Evolutionary conservation across 768 basidiomycete genomes (phyloP), one percentile per base, ranked within the genome.

Genomic region (Podaxis rugospora): DNA sequence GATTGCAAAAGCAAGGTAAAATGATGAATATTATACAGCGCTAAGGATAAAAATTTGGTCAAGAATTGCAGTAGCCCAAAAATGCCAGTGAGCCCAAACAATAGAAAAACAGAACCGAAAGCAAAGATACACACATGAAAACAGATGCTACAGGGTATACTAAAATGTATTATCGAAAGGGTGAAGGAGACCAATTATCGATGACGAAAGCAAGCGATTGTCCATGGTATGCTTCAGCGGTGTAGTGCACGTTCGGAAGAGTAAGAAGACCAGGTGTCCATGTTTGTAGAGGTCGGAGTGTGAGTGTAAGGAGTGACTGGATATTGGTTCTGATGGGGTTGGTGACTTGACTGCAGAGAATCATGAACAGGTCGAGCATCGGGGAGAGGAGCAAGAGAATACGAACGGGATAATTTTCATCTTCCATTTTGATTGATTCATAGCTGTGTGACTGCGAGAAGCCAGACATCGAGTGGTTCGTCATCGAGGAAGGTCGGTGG

Each of bases 191-290:
- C 16, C 23, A 35, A 6, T 6, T 21, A 47, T 47, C 25, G 35
- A 50, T 39, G 47, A 35, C 21, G 25, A 35, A 54, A 58, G 39
- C 54, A 40, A 60, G 51, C 51, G 52, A 61, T 51, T 37, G 50
- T 51, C 25, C 13, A 25, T 40, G 60, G 57, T 42, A 59, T 39
- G 51, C 59, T 73, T 76, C 79, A 87, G 66, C 84, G 82, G 69
- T 86, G 85, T 39, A 87, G 73, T 6, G 79, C 77, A 36, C 87
- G 83, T 70, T 88, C 86, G 39, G 87, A 83, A 51, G 86, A 86
- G 60, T 88, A 88, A 64, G 62, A 64, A 23, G 87, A 83, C 87
- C 87, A 89, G n/a, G 59, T 47, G 44, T 86, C 83, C 70, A 87
- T 78, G 37, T 76, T 73, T 52, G 73, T 75, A 66, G 72, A 70